phyloP scores from a whole-genome alignment of 208 protist genomes.

The Crithidia sp. region DNA sequence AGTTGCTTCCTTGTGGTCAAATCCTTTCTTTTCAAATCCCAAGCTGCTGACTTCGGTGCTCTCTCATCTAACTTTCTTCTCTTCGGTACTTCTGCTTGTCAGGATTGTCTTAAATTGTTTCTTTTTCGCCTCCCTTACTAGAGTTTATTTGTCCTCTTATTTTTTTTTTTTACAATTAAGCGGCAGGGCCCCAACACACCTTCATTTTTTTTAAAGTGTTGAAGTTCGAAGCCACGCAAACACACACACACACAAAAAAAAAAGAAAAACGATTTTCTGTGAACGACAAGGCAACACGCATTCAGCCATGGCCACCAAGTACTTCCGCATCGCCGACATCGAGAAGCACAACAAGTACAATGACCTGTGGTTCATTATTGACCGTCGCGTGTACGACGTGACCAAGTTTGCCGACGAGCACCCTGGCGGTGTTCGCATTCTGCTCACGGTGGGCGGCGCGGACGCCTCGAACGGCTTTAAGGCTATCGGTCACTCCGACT shows the following conservation, averaged over 20 bases:
- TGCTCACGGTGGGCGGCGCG: slow-evolving; percentile 70
- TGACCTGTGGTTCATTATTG: slow-evolving; percentile 79
- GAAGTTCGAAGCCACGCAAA: no score
- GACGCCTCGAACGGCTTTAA: slow-evolving; percentile 87
- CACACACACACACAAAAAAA: slow-evolving; percentile 1
- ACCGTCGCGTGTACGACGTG: slow-evolving; percentile 84
- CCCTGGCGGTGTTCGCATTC: slow-evolving; percentile 81
- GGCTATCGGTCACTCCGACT: slow-evolving; percentile 71
- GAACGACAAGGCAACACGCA: no score
- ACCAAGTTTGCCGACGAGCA: slow-evolving; percentile 83
- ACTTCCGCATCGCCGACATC: slow-evolving; percentile 60
- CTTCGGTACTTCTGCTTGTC: not conserved
- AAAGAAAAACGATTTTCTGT: not conserved
- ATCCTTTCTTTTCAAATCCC: not conserved
- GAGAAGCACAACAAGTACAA: slow-evolving; percentile 59
- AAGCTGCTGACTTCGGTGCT: not conserved
- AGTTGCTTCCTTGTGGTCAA: slow-evolving; percentile 22
- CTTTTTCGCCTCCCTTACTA: not conserved
- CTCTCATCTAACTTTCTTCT: not conserved
- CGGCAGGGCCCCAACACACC: not conserved
- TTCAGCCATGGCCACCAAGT: slow-evolving; percentile 32
- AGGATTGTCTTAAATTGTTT: not conserved
- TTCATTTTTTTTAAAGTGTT: no score
- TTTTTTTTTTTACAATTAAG: not conserved
- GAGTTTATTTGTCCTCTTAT: not conserved